These are phyloP conservation scores for Calonectria leucothoes DNA, from an alignment of 2,329 filamentous ascomycete species.

Conservation along the genomic window DNA sequence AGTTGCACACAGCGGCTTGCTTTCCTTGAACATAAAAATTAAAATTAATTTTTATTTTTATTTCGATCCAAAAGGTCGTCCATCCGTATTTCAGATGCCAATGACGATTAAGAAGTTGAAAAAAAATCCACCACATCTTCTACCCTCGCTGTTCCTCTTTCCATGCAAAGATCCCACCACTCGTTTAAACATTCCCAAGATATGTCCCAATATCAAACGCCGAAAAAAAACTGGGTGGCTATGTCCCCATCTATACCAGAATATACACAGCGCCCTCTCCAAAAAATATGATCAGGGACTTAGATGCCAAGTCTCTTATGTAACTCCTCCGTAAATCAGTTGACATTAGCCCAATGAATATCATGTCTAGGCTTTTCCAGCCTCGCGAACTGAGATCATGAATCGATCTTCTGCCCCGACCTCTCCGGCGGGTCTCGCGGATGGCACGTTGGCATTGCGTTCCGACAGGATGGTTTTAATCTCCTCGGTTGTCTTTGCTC, in stretches of 20 bases:
- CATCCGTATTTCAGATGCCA: slow-evolving; percentile 27
- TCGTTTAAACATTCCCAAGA: slow-evolving; percentile 23
- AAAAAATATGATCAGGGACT: neutral
- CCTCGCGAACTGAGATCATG: slow-evolving; percentile 49
- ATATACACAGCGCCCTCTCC: slow-evolving; percentile 34
- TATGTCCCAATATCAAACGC: slow-evolving; percentile 38
- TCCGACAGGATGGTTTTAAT: slow-evolving; percentile 53
- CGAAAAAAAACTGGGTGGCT: slow-evolving; percentile 32
- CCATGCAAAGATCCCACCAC: slow-evolving; percentile 23
- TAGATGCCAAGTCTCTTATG: slow-evolving; percentile 18
- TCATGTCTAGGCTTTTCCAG: slow-evolving; percentile 45
- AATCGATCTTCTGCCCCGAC: slow-evolving; percentile 61
- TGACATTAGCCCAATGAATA: slow-evolving; percentile 19
- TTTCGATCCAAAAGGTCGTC: slow-evolving; percentile 34
- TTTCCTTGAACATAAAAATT: neutral
- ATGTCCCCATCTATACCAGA: slow-evolving; percentile 42
- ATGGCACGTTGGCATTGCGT: slow-evolving; percentile 43
- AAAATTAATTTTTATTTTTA: slow-evolving; percentile 1
- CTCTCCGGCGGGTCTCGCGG: slow-evolving; percentile 51
- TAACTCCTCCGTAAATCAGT: slow-evolving; percentile 22
- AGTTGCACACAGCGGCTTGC: neutral
- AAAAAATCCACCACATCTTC: slow-evolving; percentile 25
- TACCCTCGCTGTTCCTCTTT: slow-evolving; percentile 10
- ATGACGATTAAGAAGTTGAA: slow-evolving; percentile 27
- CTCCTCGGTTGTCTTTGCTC: slow-evolving; percentile 57